Base-by-base conservation (phyloP, 441 rosid genomes). In the Macaranga tanarius region DNA sequence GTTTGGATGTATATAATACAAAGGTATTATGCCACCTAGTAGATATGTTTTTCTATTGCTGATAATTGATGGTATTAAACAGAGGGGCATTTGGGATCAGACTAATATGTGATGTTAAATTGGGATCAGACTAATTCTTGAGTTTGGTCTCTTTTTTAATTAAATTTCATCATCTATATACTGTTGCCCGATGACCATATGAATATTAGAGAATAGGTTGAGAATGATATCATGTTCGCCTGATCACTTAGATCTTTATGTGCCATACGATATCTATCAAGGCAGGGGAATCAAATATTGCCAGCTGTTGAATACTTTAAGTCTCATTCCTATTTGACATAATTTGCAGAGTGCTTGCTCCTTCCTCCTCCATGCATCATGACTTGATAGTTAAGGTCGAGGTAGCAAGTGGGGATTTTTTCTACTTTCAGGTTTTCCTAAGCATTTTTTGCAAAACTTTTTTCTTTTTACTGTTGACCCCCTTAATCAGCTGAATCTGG, bases 101-200 rank as follows among this genome's bases (percentile, higher is more conserved):
- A 52, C n/a, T n/a, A n/a, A n/a, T n/a, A n/a, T n/a, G n/a, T n/a
- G n/a, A n/a, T n/a, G n/a, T n/a, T n/a, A n/a, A n/a, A n/a, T n/a
- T n/a, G n/a, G n/a, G n/a, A n/a, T n/a, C n/a, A 81, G 84, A 56
- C 93, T 83, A 79, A 86, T 91, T 85, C 93, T 91, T 19, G 96
- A 91, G 96, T 93, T 90, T 74, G 67, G 84, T 83, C 57, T 59
- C 23, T 62, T 58, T 57, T 48, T 47, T 48, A 9, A 47, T 31
- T 54, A 17, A 34, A 34, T 42, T 60, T 73, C 13, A 45, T 68
- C 38, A 58, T 38, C 48, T 50, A 6, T 62, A 13, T 52, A 59
- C 19, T 20, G 22, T 64, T 60, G 19, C 55, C 40, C 26, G 40
- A 31, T 19, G 5, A 17, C 31, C 15, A 72, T 56, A 23, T 42